Percentiles rank a stretch among this genome's conserved stretches.
Conservation (phyloP, 371 early-diverging fungal genomes). For the Mortierella sp. region DNA sequence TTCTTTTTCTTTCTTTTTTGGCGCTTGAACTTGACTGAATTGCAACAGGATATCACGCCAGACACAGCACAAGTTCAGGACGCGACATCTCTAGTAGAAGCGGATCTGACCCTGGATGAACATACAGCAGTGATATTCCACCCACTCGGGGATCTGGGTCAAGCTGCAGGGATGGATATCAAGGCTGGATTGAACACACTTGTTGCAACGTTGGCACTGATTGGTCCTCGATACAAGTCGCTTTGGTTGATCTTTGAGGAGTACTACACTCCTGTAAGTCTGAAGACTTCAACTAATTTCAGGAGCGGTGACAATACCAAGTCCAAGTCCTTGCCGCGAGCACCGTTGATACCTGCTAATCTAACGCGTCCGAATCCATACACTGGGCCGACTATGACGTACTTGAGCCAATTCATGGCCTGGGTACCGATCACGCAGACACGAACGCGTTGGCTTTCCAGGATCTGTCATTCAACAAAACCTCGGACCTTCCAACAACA, state of each 20-base stretch:
- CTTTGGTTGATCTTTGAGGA: conserved; percentile 48
- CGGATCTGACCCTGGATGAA: conserved; percentile 41
- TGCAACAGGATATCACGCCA: background rate
- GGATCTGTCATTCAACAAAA: background rate
- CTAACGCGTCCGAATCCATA: conserved; percentile 27
- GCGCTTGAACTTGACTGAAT: background rate
- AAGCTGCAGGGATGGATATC: conserved; percentile 18
- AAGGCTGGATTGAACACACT: conserved; percentile 36
- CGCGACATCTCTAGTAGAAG: conserved; percentile 20
- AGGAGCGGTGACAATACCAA: background rate
- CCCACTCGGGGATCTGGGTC: conserved; percentile 35
- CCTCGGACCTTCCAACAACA: background rate
- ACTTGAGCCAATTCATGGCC: conserved; percentile 24
- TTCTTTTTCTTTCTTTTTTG: background rate
- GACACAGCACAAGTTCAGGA: background rate
- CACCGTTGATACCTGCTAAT: background rate
- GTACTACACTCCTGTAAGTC: conserved; percentile 10
- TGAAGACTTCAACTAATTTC: background rate
- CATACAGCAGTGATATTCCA: conserved; percentile 27
- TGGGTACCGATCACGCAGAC: conserved; percentile 20
- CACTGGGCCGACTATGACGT: conserved; percentile 26
- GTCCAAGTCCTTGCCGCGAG: background rate
- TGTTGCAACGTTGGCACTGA: conserved; percentile 14
- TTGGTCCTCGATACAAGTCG: conserved; percentile 31
- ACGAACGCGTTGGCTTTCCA: conserved; percentile 18